Evolutionary conservation across 2,329 filamentous ascomycete species (phyloP).

Genomic region (Colletotrichum orbiculare): DNA sequence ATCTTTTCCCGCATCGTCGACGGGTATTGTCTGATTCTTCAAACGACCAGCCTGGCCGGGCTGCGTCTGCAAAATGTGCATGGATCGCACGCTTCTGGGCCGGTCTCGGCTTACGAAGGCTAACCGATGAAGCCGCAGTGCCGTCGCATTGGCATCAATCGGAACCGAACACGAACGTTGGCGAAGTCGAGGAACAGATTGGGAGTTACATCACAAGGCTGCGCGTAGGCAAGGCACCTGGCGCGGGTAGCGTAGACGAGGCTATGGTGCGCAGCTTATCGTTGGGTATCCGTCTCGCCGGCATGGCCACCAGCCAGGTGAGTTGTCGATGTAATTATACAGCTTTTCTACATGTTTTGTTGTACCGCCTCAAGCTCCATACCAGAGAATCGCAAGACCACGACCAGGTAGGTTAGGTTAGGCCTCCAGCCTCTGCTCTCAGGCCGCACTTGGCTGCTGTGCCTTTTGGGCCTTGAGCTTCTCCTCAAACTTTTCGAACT

Average conservation of each 20-base stretch:
- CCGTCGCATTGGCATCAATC: background rate
- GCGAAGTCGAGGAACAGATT: background rate
- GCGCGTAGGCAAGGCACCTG: background rate
- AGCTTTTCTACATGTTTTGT: slow-evolving; percentile 22
- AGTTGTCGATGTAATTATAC: slow-evolving; percentile 20
- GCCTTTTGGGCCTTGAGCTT: slow-evolving; percentile 71
- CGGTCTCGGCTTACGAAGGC: slow-evolving; percentile 14
- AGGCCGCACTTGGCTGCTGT: slow-evolving; percentile 26
- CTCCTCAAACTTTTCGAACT: slow-evolving; percentile 96
- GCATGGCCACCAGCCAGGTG: slow-evolving; percentile 6
- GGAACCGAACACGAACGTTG: slow-evolving; percentile 16
- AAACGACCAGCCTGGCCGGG: slow-evolving; percentile 1
- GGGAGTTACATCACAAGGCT: slow-evolving; percentile 5
- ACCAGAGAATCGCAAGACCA: background rate
- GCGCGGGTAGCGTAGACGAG: background rate
- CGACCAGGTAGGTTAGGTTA: background rate
- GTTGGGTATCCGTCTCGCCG: slow-evolving; percentile 29
- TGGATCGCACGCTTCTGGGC: slow-evolving; percentile 11
- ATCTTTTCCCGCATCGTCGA: slow-evolving; percentile 11
- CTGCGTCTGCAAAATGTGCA: background rate
- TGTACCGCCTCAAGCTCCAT: slow-evolving; percentile 1
- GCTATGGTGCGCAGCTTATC: slow-evolving; percentile 11
- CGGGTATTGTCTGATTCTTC: slow-evolving; percentile 10
- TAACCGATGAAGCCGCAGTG: slow-evolving; percentile 5
- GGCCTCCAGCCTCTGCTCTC: background rate